A percentile compares a stretch with the other conserved stretches of the same genome.
phyloP scores from a whole-genome alignment of 768 basidiomycete species.

The Gyrodon lividus region DNA sequence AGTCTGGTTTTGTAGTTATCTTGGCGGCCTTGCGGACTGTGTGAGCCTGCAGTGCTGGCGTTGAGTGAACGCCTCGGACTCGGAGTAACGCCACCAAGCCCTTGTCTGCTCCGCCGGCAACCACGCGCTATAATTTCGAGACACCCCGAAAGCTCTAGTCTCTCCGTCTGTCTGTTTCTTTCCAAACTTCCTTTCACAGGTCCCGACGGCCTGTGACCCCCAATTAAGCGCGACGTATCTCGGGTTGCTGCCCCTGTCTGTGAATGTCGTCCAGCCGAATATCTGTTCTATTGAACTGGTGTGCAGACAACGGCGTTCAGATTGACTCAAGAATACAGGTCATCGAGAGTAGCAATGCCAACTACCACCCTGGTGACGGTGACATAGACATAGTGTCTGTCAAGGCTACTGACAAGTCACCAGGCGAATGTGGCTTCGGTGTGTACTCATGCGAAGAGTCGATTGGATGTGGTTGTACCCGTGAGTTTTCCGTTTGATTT shows the following conservation, averaged over 20 bases:
- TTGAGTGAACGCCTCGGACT: constrained; percentile 17
- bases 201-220: not conserved
- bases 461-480: constrained; percentile 23
- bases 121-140: too few species aligned
- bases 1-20: constrained; percentile 24
- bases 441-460: constrained; percentile 23
- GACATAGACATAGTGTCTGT: constrained; percentile 2
- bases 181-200: too few species aligned
- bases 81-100: constrained; percentile 8
- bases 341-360: constrained; percentile 6
- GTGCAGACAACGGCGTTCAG: constrained; percentile 40
- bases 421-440: too few species aligned
- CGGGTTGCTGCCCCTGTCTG: not conserved
- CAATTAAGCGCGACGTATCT: constrained; percentile 2
- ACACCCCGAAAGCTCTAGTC: not conserved
- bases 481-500: constrained; percentile 22
- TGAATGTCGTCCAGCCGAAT: constrained; percentile 21
- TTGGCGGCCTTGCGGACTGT: not conserved
- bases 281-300: constrained; percentile 46
- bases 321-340: constrained; percentile 49
- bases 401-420: too few species aligned
- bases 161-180: too few species aligned
- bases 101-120: constrained; percentile 1
- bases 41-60: not conserved
- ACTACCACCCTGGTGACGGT: not conserved